Evolutionary conservation across 2,329 filamentous ascomycete genomes (phyloP).

Genomic region (Aspergillus jensenii): DNA sequence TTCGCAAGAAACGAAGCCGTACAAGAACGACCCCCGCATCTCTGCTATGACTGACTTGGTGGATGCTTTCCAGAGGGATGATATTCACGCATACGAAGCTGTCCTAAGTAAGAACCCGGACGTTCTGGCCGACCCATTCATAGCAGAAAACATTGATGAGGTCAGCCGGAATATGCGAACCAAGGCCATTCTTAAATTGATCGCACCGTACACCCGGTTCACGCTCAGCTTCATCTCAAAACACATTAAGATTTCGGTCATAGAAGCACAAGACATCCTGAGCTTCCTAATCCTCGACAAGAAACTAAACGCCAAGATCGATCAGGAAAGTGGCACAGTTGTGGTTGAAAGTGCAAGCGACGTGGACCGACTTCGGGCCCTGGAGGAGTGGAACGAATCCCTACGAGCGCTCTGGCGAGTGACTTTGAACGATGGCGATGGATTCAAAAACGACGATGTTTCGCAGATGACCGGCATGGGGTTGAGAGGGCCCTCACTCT

Average conservation of each 20-base stretch:
- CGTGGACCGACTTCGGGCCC: conserved; percentile 65
- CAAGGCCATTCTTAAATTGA: conserved; percentile 88
- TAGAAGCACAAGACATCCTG: conserved; percentile 93
- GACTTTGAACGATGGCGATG: conserved; percentile 76
- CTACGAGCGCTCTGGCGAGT: conserved; percentile 68
- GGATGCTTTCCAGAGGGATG: conserved; percentile 92
- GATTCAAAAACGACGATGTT: conserved; percentile 51
- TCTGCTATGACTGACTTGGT: conserved; percentile 97
- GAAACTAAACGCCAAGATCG: conserved; percentile 82
- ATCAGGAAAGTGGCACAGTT: conserved; percentile 82
- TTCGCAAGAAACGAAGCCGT: conserved; percentile 97
- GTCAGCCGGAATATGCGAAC: conserved; percentile 98
- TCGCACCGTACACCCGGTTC: conserved; percentile 93
- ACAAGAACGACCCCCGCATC: conserved; percentile 92
- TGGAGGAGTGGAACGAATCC: conserved; percentile 70
- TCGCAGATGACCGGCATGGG: conserved; percentile 24
- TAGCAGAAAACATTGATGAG: conserved; percentile 98
- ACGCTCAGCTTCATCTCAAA: conserved; percentile 82
- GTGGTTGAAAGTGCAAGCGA: conserved; percentile 75
- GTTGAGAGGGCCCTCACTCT: conserved; percentile 24
- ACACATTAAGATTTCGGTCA: conserved; percentile 78
- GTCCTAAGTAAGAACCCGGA: conserved; percentile 86
- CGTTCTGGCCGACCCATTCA: conserved; percentile 87
- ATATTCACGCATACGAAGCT: conserved; percentile 86
- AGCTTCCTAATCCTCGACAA: conserved; percentile 90